Percentiles rank a stretch among this genome's conserved stretches.
phyloP scores from a whole-genome alignment of 495 filamentous ascomycete species.

The Hypoxylon cercidicola region DNA sequence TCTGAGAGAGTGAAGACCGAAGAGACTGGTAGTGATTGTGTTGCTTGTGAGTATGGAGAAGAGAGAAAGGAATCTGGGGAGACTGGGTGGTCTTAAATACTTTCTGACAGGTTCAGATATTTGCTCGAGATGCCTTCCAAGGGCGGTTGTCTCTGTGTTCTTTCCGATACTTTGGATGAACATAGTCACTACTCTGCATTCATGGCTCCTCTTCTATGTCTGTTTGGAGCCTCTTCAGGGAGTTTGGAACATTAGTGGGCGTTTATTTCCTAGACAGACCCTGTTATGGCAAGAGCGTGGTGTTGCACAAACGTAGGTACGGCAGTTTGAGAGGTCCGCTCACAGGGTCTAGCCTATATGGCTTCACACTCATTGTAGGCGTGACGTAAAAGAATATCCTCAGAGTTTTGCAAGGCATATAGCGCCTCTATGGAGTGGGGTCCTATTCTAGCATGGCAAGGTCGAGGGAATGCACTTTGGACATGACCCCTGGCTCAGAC shows the following conservation, averaged over 20 bases:
- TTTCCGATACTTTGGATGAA: neutral
- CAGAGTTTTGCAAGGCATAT: neutral
- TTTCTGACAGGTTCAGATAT: neutral
- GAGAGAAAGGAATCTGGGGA: neutral
- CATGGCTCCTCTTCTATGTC: neutral
- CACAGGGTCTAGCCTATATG: neutral
- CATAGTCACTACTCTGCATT: neutral
- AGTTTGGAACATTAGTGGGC: neutral
- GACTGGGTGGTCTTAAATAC: conserved; percentile 12
- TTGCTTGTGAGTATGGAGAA: neutral
- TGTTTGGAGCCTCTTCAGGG: neutral
- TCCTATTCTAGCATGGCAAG: neutral
- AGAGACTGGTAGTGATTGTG: conserved; percentile 3
- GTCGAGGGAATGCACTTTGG: neutral
- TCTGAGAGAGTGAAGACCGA: conserved; percentile 3
- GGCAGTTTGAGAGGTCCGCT: neutral
- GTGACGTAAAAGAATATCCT: neutral
- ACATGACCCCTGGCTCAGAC: neutral
- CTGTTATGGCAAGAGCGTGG: conserved; percentile 4
- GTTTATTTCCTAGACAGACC: neutral
- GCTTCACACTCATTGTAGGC: neutral
- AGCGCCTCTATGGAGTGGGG: neutral
- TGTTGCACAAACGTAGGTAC: neutral
- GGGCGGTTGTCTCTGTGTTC: neutral
- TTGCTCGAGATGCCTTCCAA: neutral